phyloP scores from a whole-genome alignment of 2,329 filamentous ascomycete species.

The Chaetomium sp. region DNA sequence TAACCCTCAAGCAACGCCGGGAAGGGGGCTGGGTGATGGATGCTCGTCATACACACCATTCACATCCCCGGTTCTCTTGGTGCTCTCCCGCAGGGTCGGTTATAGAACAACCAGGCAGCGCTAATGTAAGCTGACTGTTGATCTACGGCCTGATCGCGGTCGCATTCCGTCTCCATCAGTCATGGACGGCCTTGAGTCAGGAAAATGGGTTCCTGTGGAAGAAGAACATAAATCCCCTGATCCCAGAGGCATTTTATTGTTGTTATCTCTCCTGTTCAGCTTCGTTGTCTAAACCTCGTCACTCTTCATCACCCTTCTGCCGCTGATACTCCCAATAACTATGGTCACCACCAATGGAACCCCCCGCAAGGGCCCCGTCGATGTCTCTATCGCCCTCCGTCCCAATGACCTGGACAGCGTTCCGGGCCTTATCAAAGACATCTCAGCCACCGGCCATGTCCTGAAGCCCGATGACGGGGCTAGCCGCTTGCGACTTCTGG shows the following conservation, averaged over 20 bases:
- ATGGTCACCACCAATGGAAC: background rate
- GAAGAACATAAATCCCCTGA: background rate
- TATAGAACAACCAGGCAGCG: no score
- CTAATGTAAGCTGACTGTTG: no score
- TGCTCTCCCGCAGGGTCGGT: no score
- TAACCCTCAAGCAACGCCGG: background rate
- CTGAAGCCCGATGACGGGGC: slow-evolving; percentile 23
- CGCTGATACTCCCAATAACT: background rate
- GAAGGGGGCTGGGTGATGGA: no score
- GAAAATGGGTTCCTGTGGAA: background rate
- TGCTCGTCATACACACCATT: no score
- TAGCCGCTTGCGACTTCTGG: slow-evolving; percentile 39
- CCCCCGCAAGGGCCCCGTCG: background rate
- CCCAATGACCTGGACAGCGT: slow-evolving; percentile 10
- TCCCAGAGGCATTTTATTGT: background rate
- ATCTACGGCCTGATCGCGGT: no score
- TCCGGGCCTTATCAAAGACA: slow-evolving; percentile 24
- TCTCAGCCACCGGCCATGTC: slow-evolving; percentile 10
- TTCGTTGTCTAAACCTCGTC: background rate
- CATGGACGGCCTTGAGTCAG: background rate
- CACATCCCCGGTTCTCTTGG: no score
- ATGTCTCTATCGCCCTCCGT: background rate
- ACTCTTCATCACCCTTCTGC: background rate
- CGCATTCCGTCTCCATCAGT: no score
- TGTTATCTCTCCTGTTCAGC: background rate